A percentile compares a stretch with the other conserved stretches of the same genome.
Conservation (phyloP, 1,139 yeast genomes). For the Geotrichum phurueaensis region DNA sequence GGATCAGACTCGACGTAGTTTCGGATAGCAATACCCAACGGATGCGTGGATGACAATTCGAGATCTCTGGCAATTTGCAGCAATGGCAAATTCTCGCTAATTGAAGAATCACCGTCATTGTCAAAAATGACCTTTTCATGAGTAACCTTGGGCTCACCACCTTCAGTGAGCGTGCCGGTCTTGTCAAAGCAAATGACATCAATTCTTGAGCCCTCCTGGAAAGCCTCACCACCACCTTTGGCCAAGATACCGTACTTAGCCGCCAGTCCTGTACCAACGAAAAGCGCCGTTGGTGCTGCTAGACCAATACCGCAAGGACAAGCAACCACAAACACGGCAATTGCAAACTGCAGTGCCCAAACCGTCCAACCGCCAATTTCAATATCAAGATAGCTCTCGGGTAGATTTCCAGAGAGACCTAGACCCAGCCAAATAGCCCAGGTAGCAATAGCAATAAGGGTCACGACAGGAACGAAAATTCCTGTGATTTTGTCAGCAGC, state of each 20-base stretch:
- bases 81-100: constrained; percentile 19
- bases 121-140: constrained; percentile 37
- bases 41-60: constrained; percentile 65
- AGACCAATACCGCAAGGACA: constrained; percentile 91
- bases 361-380: constrained; percentile 71
- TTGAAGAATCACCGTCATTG: constrained; percentile 6
- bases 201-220: constrained; percentile 65
- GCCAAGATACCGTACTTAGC: constrained; percentile 74
- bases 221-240: constrained; percentile 77
- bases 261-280: constrained; percentile 86
- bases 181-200: constrained; percentile 70
- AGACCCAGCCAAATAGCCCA: constrained; percentile 65
- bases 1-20: constrained; percentile 36
- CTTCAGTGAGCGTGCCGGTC: constrained; percentile 68
- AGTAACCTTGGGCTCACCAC: constrained; percentile 55
- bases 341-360: constrained; percentile 73
- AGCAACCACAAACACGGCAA: constrained; percentile 79
- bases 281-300: constrained; percentile 88
- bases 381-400: constrained; percentile 50
- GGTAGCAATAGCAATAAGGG: constrained; percentile 52
- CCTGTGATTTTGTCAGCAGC: constrained; percentile 67
- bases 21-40: constrained; percentile 56
- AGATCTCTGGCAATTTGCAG: constrained; percentile 53
- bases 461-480: constrained; percentile 65
- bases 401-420: constrained; percentile 52